These are phyloP conservation scores for Oleoguttula mirabilis DNA, from an alignment of 495 filamentous ascomycete genomes.

Conservation along the genomic window DNA sequence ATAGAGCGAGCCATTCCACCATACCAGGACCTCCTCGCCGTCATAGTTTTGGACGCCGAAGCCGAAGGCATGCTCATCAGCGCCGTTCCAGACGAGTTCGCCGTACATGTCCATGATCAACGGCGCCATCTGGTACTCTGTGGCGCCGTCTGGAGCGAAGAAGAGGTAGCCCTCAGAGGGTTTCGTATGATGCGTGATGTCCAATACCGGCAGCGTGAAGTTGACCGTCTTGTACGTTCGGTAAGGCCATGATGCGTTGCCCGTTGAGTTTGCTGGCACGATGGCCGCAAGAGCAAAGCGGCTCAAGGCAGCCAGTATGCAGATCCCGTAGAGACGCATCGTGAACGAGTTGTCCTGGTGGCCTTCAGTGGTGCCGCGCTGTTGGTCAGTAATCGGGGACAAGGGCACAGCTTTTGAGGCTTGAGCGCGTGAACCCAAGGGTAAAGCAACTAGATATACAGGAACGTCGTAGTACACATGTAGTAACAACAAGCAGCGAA, in stretches of 20 bases:
- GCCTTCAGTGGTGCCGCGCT: too few relatives aligned
- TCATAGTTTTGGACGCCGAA: constrained; percentile 9
- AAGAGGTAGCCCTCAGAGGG: constrained; percentile 8
- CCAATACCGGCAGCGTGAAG: constrained; percentile 11
- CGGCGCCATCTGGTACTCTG: constrained; percentile 7
- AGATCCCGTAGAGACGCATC: too few relatives aligned
- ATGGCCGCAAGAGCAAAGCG: neutral
- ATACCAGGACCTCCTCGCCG: constrained; percentile 8
- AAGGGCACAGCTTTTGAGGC: too few relatives aligned
- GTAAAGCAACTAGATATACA: too few relatives aligned
- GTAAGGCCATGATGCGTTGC: constrained; percentile 15
- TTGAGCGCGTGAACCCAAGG: too few relatives aligned
- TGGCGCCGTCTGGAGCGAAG: constrained; percentile 9
- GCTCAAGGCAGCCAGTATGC: neutral
- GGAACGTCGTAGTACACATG: too few relatives aligned
- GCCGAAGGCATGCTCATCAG: constrained; percentile 4
- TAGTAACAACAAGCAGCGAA: too few relatives aligned
- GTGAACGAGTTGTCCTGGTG: too few relatives aligned
- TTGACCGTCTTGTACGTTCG: constrained; percentile 15
- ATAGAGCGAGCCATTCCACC: constrained; percentile 16
- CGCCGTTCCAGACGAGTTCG: constrained; percentile 16
- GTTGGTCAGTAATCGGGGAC: too few relatives aligned
- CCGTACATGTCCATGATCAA: constrained; percentile 16
- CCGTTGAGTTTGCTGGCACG: constrained; percentile 2
- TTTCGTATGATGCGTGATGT: constrained; percentile 1